A percentile compares a stretch with the other conserved stretches of the same genome.
These are phyloP conservation scores for Pseudogymnoascus sp. DNA, from an alignment of 2,329 filamentous ascomycete species.

Conservation along the genomic window DNA sequence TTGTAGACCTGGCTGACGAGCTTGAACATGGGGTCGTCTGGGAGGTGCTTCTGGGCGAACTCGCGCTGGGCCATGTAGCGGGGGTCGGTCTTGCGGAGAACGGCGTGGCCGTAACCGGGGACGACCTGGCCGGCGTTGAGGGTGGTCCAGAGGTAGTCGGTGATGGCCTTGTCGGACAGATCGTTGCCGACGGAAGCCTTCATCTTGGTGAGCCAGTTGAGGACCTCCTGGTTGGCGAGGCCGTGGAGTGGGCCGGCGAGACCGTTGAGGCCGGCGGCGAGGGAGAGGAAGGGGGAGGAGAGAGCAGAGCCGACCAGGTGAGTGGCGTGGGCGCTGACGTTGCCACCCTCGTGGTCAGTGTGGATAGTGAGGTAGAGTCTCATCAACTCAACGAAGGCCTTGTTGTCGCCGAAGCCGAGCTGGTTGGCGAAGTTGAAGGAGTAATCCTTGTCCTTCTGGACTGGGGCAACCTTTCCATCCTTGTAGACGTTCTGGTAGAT, in stretches of 20 bases:
- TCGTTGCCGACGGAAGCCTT: constrained; percentile 92
- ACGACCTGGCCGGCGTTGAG: constrained; percentile 94
- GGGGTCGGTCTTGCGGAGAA: constrained; percentile 98
- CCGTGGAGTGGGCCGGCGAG: constrained; percentile 97
- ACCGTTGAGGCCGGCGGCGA: constrained; percentile 95
- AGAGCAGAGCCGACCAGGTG: constrained; percentile 95
- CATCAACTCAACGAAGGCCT: constrained; percentile 96
- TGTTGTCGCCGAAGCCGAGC: constrained; percentile 92
- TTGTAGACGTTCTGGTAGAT: constrained; percentile 99
- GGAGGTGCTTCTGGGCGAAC: constrained; percentile 81
- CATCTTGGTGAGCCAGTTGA: constrained; percentile 99
- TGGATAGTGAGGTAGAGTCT: constrained; percentile 99
- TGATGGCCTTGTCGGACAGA: constrained; percentile 93
- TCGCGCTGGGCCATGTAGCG: constrained; percentile 98
- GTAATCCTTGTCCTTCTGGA: constrained; percentile 99
- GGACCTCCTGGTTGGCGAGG: constrained; percentile 98
- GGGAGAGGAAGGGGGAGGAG: constrained; percentile 94
- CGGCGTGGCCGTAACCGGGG: constrained; percentile 96
- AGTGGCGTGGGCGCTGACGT: constrained; percentile 97
- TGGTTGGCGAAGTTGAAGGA: constrained; percentile 99
- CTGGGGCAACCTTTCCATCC: constrained; percentile 92
- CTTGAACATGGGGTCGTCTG: constrained; percentile 99
- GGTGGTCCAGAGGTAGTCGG: constrained; percentile 97
- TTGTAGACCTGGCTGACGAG: constrained; percentile 99
- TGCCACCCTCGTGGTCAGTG: constrained; percentile 99